phyloP scores from a whole-genome alignment of 768 basidiomycete species.

The Auriscalpium orientale region DNA sequence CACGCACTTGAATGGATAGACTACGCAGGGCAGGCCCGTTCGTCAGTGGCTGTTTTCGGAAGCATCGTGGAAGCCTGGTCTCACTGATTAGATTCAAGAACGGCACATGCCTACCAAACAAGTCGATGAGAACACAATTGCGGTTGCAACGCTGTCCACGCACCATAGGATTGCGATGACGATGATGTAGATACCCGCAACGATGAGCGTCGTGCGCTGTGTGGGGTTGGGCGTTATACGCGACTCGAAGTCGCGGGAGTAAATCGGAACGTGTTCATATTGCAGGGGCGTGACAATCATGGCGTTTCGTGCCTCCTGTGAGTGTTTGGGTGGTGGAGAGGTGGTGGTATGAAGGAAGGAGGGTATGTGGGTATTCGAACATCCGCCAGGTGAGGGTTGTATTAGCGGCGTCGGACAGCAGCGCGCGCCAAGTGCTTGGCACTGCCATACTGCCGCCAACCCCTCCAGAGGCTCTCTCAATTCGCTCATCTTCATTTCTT shows the following conservation, averaged over 20 bases:
- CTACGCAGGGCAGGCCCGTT: constrained; percentile 26
- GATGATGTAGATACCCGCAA: constrained; percentile 68
- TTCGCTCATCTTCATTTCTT: too few relatives aligned
- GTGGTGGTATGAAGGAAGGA: too few relatives aligned
- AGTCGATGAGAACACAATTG: background rate
- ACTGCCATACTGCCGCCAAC: too few relatives aligned
- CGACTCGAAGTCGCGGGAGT: constrained; percentile 20
- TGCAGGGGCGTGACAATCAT: too few relatives aligned
- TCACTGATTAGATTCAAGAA: constrained; percentile 64
- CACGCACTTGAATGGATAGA: constrained; percentile 87
- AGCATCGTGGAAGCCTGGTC: constrained; percentile 21
- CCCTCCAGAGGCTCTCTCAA: too few relatives aligned
- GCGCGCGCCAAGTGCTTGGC: too few relatives aligned
- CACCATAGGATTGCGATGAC: constrained; percentile 78
- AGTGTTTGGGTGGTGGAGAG: too few relatives aligned
- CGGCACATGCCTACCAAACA: constrained; percentile 60
- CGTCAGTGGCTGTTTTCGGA: background rate
- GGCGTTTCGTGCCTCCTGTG: too few relatives aligned
- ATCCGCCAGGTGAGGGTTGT: too few relatives aligned
- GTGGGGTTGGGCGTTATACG: constrained; percentile 59
- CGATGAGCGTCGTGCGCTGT: constrained; percentile 70
- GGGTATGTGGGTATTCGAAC: too few relatives aligned
- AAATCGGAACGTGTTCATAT: background rate
- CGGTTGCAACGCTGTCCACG: constrained; percentile 14
- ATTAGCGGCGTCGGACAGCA: too few relatives aligned